A percentile compares a stretch with the other conserved stretches of the same genome.
Evolutionary conservation across 1,139 yeast genomes (phyloP).

Genomic region (Protomyces lactucae-debilis): DNA sequence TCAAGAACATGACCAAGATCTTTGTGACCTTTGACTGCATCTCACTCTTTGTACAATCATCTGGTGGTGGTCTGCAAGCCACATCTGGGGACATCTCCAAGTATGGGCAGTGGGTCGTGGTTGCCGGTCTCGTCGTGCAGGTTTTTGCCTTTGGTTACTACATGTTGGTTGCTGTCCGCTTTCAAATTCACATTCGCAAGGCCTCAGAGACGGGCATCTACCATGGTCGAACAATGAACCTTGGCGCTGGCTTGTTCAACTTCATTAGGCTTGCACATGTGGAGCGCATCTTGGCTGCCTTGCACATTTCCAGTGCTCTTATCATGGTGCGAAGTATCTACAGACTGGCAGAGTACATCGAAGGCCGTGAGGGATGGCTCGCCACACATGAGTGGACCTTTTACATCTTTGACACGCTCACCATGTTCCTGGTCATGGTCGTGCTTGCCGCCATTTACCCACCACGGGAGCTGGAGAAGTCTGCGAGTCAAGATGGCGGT

Average conservation of each 20-base stretch:
- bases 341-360: slow-evolving; percentile 70
- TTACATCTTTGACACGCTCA: slow-evolving; percentile 69
- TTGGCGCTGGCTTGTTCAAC: neutral
- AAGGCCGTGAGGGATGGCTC: slow-evolving; percentile 72
- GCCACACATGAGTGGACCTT: slow-evolving; percentile 68
- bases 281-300: slow-evolving; percentile 28
- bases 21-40: slow-evolving; percentile 47
- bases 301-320: slow-evolving; percentile 48
- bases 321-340: slow-evolving; percentile 72
- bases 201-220: neutral
- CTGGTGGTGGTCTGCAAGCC: slow-evolving; percentile 46
- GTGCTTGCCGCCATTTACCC: neutral
- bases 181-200: slow-evolving; percentile 30
- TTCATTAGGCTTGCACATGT: neutral
- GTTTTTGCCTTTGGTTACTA: slow-evolving; percentile 43
- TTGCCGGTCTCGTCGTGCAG: slow-evolving; percentile 40
- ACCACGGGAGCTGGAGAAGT: neutral
- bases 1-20: slow-evolving; percentile 41
- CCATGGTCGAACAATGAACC: neutral
- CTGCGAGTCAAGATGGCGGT: neutral
- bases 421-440: slow-evolving; percentile 44
- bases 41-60: slow-evolving; percentile 45
- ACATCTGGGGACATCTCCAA: neutral
- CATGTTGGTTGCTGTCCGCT: slow-evolving; percentile 30
- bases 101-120: slow-evolving; percentile 33